Evolutionary conservation across 768 basidiomycete species (phyloP), one percentile per base, ranked within the genome.

Genomic region (Tricholoma sp.): DNA sequence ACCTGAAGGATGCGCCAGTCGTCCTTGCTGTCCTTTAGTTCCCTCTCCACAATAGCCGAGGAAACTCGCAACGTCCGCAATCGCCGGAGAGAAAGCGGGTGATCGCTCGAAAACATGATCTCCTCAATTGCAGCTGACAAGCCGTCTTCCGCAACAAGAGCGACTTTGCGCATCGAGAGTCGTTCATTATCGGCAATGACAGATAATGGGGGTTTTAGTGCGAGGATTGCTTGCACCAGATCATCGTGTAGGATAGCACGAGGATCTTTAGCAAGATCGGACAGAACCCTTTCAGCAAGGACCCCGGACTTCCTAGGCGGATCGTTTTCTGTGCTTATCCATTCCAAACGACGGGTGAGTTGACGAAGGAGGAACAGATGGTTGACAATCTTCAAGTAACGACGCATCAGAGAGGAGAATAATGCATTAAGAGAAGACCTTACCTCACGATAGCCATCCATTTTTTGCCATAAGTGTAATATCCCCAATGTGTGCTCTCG

Each of bases 361-460:
- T 90, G 89, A 5, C 85, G 83, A 22, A 91, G 70, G 14, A 88
- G 76, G 12, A 93, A 73, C 7, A 90, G 74, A 63, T 87, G 86
- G 60, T 90, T 87, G 29, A 89, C 79, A 49, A 91, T 86, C 90
- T 85, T 63, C n/a, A 1, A 32, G 9, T 4, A 24, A 18, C 34
- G 58, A 47, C 18, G 43, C 63, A 29, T 68, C 67, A 29, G 45
- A 52, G 27, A 54, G 9, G 6, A 59, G 6, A 2, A 5, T 18
- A 10, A 18, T 19, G 45, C 43, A 32, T 16, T 31, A 27, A 50
- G 4, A n/a, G n/a, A 31, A 52, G 52, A 39, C 49, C 72, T 45
- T 58, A 90, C 90, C 75, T 90, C 85, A 45, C 84, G 78, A 67
- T 91, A 92, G 7, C 87, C 88, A 27, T 86, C 81, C 22, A 83